Evolutionary conservation across 2,329 filamentous ascomycete genomes (phyloP), one percentile per base, ranked within the genome.

Genomic region (Phaeosphaeria sp.): DNA sequence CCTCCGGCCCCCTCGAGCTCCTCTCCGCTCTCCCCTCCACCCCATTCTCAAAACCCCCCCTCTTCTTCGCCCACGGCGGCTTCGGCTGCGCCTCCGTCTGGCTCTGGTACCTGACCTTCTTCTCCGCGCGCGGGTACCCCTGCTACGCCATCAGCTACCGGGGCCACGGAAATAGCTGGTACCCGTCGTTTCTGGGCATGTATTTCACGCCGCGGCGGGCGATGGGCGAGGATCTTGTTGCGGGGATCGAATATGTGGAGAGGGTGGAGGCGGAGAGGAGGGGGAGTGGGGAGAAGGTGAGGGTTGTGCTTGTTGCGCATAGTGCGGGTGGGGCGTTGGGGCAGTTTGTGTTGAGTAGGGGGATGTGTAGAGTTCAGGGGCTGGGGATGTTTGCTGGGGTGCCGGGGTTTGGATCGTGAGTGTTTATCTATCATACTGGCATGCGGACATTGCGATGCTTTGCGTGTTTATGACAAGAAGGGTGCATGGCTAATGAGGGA

Each of bases 41-140:
- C 21, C 52, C 27, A 8, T 9, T 15, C 45, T 30, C 21, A 3
- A 66, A 69, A 15, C 68, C 77, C 9, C 79, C 81, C 1, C 68
- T 86, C 13, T 79, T 85, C 73, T 85, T 86, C 71, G 74, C 80
- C 33, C 84, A 86, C 60, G 84, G 84, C 40, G 83, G 83, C 49
- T 84, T 85, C 76, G 84, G 83, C 42, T 77, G 77, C 53, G 85
- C 84, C 7, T 80, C 79, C 68, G 78, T 85, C 20, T 86, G 83
- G 82, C 74, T 80, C 8, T 77, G 80, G 44, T 87, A 83, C 63
- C 81, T 87, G 77, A 74, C 72, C 22, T 83, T 77, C 63, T 80
- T 86, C 53, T 74, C 81, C 2, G 60, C 71, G 5, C 62, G 63
- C 18, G 79, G 81, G 15, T 77, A 83, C 57, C 76, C 80, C 0